These are phyloP conservation scores for Azolla pinnata DNA, from an alignment of 75 land plant genomes.

Conservation along the genomic window DNA sequence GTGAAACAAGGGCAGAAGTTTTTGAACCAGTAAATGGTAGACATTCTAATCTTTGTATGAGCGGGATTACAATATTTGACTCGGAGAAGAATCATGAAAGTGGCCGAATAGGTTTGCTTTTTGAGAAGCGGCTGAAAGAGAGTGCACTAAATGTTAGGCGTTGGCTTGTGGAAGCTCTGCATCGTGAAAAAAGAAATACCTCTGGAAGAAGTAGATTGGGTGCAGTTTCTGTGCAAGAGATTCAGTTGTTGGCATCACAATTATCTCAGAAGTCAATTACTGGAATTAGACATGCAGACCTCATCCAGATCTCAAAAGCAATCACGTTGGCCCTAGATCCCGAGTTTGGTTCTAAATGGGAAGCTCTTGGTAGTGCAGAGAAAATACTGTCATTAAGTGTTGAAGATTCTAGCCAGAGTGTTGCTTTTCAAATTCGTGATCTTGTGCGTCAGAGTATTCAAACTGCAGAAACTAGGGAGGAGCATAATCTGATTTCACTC, in stretches of 20 bases:
- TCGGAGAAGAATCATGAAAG: constrained; percentile 45
- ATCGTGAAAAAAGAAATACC: constrained; percentile 41
- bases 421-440: constrained; percentile 73
- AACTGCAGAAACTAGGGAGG: constrained; percentile 9
- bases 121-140: constrained; percentile 77
- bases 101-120: constrained; percentile 50
- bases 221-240: constrained; percentile 37
- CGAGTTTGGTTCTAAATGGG: constrained; percentile 49
- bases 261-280: constrained; percentile 41
- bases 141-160: constrained; percentile 53
- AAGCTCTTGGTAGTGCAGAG: constrained; percentile 86
- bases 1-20: too few relatives aligned
- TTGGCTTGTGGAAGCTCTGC: constrained; percentile 68
- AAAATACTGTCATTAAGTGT: constrained; percentile 61
- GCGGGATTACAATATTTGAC: too few relatives aligned
- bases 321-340: constrained; percentile 43
- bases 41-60: too few relatives aligned
- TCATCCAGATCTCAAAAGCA: constrained; percentile 76
- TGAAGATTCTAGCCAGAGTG: constrained; percentile 69
- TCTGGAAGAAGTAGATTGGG: constrained; percentile 45
- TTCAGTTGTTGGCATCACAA: constrained; percentile 37
- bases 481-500: constrained; percentile 47
- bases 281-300: constrained; percentile 53
- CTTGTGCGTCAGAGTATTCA: constrained; percentile 47
- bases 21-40: too few relatives aligned